Evolutionary conservation across 345 rosid genomes (phyloP), one percentile per base, ranked within the genome.

Genomic region (Aegle marmelos): DNA sequence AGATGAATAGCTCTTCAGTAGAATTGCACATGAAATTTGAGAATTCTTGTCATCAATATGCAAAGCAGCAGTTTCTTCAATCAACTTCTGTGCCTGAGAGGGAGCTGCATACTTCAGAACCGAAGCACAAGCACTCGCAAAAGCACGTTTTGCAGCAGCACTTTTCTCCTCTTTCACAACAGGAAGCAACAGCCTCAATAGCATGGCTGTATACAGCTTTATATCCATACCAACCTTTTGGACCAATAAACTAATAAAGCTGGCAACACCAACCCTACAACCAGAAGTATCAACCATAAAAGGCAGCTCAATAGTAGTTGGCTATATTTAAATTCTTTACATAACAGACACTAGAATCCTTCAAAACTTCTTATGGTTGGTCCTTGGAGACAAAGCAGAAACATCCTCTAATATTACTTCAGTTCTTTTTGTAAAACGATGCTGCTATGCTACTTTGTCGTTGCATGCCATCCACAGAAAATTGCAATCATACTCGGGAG

Each of bases 261-360:
- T 91, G 79, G 99, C 97, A 77, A 95, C 93, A 79, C 99, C 98
- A 78, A 93, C 98, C 93, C 99, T 95, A 88, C 74, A 78, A 64
- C 80, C 59, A 34, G 61, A 59, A 27, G 58, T 24, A 63, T n/a
- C 27, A 63, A 76, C 30, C 53, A 57, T 30, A 65, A 9, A 64
- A 0, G 34, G 36, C 21, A 9, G 45, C 60, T 61, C 60, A 82
- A n/a, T 8, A 73, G 19, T 31, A 11, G 10, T 67, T 13, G n/a
- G 54, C 69, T 75, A 31, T 25, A 53, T 61, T 67, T 60, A 9
- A 59, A 36, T 33, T 45, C 34, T 33, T 36, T 53, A 71, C 67
- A 70, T 30, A 69, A 68, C 30, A 11, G 68, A 16, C 33, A 41
- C 57, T 22, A 14, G 21, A 63, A 72, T 72, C 64, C 27, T 56